Percentiles rank a stretch among this genome's conserved stretches.
phyloP scores from a whole-genome alignment of 2,329 filamentous ascomycete genomes.

The Neonectria sp. region DNA sequence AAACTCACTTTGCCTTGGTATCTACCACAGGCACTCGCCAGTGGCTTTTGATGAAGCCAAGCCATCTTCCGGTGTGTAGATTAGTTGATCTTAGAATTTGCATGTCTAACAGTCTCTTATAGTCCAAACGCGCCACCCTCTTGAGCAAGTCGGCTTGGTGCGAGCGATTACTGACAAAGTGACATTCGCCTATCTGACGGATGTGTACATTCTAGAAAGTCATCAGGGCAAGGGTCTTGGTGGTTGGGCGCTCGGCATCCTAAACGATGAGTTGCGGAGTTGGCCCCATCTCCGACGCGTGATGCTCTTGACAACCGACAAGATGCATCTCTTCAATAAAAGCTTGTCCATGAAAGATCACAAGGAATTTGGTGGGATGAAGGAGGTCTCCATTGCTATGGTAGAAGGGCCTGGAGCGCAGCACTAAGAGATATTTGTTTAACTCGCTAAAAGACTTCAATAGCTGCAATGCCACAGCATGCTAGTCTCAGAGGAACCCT shows the following conservation, averaged over 20 bases:
- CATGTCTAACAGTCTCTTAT: neutral
- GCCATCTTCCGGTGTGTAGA: neutral
- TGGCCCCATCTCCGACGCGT: neutral
- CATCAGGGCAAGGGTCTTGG: constrained; percentile 2
- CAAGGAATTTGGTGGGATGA: neutral
- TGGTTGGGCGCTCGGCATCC: neutral
- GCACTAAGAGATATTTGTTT: neutral
- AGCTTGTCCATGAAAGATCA: neutral
- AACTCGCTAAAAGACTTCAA: neutral
- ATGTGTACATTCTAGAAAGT: constrained; percentile 1
- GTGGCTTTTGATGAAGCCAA: neutral
- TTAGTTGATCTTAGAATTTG: neutral
- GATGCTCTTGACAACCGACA: constrained; percentile 1
- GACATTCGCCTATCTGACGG: constrained; percentile 3
- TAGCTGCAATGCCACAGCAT: neutral
- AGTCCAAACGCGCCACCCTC: neutral
- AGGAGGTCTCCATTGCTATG: neutral
- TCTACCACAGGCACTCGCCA: neutral
- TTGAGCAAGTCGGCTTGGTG: constrained; percentile 1
- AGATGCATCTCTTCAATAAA: constrained; percentile 3
- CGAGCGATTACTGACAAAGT: constrained; percentile 1
- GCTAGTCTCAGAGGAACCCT: neutral
- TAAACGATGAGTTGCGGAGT: neutral
- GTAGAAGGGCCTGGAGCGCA: neutral
- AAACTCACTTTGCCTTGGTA: constrained; percentile 1